phyloP scores from a whole-genome alignment of 1,284 basidiomycete species.

The Malassezia japonica region DNA sequence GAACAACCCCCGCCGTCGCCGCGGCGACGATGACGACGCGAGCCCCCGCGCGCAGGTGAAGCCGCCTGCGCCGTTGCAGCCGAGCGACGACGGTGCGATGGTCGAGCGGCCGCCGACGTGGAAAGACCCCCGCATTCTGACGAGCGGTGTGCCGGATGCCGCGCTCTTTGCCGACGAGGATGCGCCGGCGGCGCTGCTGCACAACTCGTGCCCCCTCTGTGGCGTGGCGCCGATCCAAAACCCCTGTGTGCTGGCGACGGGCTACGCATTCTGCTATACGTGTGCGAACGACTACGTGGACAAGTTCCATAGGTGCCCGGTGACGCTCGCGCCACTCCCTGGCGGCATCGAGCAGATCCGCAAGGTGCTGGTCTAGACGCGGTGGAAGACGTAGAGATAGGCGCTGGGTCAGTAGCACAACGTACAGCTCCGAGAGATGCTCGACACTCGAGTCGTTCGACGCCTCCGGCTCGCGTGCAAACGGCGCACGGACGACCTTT shows the following conservation, averaged over 20 bases:
- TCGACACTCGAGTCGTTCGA: not conserved
- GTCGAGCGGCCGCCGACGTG: conserved; percentile 13
- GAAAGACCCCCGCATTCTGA: conserved; percentile 19
- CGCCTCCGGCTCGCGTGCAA: not conserved
- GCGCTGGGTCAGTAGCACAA: conserved; percentile 13
- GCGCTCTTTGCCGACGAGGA: conserved; percentile 10
- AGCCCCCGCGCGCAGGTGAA: conserved; percentile 50
- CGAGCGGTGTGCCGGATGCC: conserved; percentile 15
- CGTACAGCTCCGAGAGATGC: conserved; percentile 2
- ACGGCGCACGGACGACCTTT: conserved; percentile 14
- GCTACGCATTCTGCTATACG: conserved; percentile 92
- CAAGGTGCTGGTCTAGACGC: conserved; percentile 62
- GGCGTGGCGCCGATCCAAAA: conserved; percentile 62
- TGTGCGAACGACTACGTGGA: conserved; percentile 79
- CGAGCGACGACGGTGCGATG: conserved; percentile 18
- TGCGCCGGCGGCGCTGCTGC: conserved; percentile 32
- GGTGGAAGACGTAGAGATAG: conserved; percentile 32
- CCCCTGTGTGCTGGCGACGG: conserved; percentile 78
- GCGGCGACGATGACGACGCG: conserved; percentile 55
- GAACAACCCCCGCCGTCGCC: conserved; percentile 58
- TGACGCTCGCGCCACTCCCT: conserved; percentile 65
- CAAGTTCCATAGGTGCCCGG: conserved; percentile 68
- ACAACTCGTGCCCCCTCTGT: conserved; percentile 82
- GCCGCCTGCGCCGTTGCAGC: conserved; percentile 20
- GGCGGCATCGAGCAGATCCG: conserved; percentile 64